Base-by-base conservation (phyloP, 352 stramenopile genomes). In the Pilasporangium apinafurcum region DNA sequence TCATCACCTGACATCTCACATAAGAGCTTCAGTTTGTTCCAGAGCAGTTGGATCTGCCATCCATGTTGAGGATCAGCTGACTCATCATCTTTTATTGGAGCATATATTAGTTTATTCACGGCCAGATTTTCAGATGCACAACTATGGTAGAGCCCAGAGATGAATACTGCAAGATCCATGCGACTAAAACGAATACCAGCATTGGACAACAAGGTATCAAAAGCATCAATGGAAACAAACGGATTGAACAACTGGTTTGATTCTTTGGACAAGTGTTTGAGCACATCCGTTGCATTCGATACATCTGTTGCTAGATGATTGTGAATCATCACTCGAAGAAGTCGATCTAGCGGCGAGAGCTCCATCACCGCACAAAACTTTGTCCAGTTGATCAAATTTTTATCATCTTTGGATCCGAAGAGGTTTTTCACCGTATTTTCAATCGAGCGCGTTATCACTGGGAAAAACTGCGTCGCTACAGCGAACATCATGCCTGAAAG, bases 291-390 rank as follows among this genome's bases (percentile, higher is more conserved):
- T n/a, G 17, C 22, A n/a, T n/a, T n/a, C n/a, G n/a, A n/a, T n/a
- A n/a, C n/a, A n/a, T n/a, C n/a, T 1, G 28, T 53, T 10, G 42
- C n/a, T 5, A 22, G 4, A 10, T 39, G 38, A n/a, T 41, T 41
- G 33, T 33, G n/a, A 16, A 27, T 10, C 33, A 57, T 20, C 20
- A 57, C 25, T 2, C 49, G 42, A 9, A 57, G 42, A 8, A 18
- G 28, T 18, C 20, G 25, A 9, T 69, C 51, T 5, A 61, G 20
- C 13, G 35, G 36, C 9, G 50, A 51, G 3, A 65, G 20, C 12
- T 12, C 17, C 42, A 69, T 56, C 6, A 45, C 47, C 8, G 38
- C 32, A 8, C 38, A 53, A 24, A 62, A 69, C 14, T 50, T 44
- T 2, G 9, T 26, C 59, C 59, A 69, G 14, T 65, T 16, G 2